These are phyloP conservation scores for Colletotrichum melonis DNA, from an alignment of 2,329 filamentous ascomycete genomes.

Conservation along the genomic window DNA sequence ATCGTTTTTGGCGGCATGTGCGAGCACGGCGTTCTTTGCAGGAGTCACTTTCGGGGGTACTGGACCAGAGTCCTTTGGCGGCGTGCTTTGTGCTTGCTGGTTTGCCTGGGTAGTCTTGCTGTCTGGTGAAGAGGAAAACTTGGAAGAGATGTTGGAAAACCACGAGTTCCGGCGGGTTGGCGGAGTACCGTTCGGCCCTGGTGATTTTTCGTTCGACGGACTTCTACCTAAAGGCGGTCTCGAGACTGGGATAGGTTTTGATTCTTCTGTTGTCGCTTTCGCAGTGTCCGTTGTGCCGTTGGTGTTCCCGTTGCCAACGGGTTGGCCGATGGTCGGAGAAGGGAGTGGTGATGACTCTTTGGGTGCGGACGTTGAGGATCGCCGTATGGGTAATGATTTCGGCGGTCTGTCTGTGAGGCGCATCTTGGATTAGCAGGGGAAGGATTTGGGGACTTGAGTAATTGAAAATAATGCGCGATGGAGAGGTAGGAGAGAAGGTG, in stretches of 20 bases:
- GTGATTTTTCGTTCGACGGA: conserved; percentile 45
- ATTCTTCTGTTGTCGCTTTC: conserved; percentile 18
- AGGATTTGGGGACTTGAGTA: not conserved
- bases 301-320: conserved; percentile 26
- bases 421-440: conserved; percentile 25
- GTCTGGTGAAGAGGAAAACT: conserved; percentile 76
- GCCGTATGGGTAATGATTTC: conserved; percentile 21
- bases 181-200: conserved; percentile 44
- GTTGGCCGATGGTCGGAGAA: conserved; percentile 22
- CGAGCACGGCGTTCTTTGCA: conserved; percentile 69
- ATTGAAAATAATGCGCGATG: conserved; percentile 1
- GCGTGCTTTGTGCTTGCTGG: conserved; percentile 46
- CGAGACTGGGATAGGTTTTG: conserved; percentile 43
- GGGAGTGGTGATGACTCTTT: conserved; percentile 18
- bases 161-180: conserved; percentile 79
- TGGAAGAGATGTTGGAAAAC: conserved; percentile 93
- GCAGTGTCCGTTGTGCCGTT: conserved; percentile 20
- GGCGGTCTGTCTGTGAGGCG: conserved; percentile 31
- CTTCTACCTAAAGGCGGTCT: conserved; percentile 46
- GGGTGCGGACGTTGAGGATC: conserved; percentile 24
- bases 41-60: conserved; percentile 58
- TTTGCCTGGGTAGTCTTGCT: conserved; percentile 48
- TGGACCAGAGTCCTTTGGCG: conserved; percentile 45
- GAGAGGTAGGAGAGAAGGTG: not conserved
- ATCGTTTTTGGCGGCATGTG: conserved; percentile 65